These are phyloP conservation scores for Metarhizium anisopliae DNA, from an alignment of 2,329 filamentous ascomycete species.

Conservation along the genomic window DNA sequence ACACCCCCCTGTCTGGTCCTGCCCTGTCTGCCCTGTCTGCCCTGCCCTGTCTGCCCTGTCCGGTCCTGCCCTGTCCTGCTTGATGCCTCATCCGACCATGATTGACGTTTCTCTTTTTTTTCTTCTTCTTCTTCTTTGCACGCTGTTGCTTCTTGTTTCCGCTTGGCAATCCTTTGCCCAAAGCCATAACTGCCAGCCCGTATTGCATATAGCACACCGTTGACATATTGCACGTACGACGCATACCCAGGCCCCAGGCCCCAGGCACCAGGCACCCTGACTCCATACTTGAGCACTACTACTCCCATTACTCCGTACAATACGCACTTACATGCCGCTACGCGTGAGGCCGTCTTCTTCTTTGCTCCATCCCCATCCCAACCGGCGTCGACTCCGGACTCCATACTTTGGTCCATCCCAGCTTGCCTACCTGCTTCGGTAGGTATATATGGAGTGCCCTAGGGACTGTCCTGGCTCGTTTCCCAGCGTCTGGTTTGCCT, in stretches of 20 bases:
- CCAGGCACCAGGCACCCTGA: no score
- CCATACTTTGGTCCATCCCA: conserved; percentile 13
- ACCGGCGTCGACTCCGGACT: conserved; percentile 6
- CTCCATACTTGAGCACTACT: neutral
- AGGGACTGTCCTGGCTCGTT: conserved; percentile 18
- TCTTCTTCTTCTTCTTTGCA: no score
- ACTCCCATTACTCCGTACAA: neutral
- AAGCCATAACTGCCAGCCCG: neutral
- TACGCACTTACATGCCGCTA: neutral
- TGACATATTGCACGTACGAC: no score
- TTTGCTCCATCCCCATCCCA: conserved; percentile 8
- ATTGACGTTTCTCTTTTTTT: conserved; percentile 6
- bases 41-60: neutral
- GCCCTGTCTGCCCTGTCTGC: neutral
- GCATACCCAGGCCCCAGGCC: no score
- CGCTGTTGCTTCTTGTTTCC: conserved; percentile 3
- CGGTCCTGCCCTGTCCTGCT: conserved; percentile 6
- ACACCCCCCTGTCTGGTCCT: neutral
- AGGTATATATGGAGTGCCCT: neutral
- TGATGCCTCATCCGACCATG: conserved; percentile 9
- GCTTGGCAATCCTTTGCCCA: conserved; percentile 1
- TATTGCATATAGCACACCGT: neutral
- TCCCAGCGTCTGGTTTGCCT: conserved; percentile 25
- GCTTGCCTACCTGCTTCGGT: conserved; percentile 8
- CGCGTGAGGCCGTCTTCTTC: neutral